These are phyloP conservation scores for Chrysoporthe austroafricana DNA, from an alignment of 2,329 filamentous ascomycete species.

Conservation along the genomic window DNA sequence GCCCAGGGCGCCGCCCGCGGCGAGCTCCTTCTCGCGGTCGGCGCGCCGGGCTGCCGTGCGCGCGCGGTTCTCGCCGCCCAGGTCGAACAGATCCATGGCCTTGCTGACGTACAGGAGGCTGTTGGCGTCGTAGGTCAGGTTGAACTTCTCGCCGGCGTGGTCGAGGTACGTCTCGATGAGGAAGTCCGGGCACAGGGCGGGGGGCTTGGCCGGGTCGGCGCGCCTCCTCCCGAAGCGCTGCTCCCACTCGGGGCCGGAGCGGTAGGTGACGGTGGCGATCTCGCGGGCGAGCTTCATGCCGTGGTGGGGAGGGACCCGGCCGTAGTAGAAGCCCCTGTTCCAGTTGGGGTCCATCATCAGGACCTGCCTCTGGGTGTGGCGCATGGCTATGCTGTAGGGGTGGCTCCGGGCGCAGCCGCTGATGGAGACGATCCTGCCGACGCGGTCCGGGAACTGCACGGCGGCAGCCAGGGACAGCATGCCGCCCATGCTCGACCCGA, in stretches of 20 bases:
- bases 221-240: slow-evolving; percentile 86
- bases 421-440: slow-evolving; percentile 83
- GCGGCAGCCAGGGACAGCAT: slow-evolving; percentile 95
- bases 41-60: slow-evolving; percentile 65
- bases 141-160: slow-evolving; percentile 98
- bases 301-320: slow-evolving; percentile 82
- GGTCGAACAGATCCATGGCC: slow-evolving; percentile 97
- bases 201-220: slow-evolving; percentile 83
- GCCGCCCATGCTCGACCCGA: slow-evolving; percentile 96
- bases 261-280: slow-evolving; percentile 96
- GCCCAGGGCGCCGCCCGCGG: slow-evolving; percentile 44
- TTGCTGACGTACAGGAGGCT: slow-evolving; percentile 96
- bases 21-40: slow-evolving; percentile 62
- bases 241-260: slow-evolving; percentile 97
- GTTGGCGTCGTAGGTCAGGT: slow-evolving; percentile 93
- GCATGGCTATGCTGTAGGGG: slow-evolving; percentile 98
- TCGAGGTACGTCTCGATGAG: slow-evolving; percentile 98
- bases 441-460: slow-evolving; percentile 78
- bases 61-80: slow-evolving; percentile 72
- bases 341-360: slow-evolving; percentile 99
- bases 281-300: slow-evolving; percentile 98
- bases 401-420: slow-evolving; percentile 93
- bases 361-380: slow-evolving; percentile 95
- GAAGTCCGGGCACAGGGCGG: slow-evolving; percentile 95
- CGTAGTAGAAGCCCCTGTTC: slow-evolving; percentile 94